Base-by-base conservation (phyloP, 768 basidiomycete species). In the Amanita pseudoporphyria region DNA sequence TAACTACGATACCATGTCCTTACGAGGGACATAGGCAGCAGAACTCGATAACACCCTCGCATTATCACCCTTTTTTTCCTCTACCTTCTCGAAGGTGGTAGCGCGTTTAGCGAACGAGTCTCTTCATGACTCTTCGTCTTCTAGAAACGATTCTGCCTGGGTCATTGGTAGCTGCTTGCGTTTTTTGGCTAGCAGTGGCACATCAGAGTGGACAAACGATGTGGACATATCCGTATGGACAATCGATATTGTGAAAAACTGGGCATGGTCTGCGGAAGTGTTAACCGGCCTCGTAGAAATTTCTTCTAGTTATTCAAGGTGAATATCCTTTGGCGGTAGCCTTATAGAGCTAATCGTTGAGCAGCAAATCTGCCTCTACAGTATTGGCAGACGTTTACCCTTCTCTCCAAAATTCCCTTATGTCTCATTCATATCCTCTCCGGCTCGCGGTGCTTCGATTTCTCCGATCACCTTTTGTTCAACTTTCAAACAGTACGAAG, bases 371-470 rank as follows among this genome's bases (percentile, higher is more conserved):
- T 24, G 40, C 49, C 39, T 43, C 40, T 13, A 33, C 14, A 35
- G 18, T 35, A 13, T 35, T 33, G 31, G 49, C 49, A 24, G 40
- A 50, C 26, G 19, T 50, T 5, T 87, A 86, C 54, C 61, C 71
- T 1, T 56, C 59, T 19, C 64, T 95, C 18, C 68, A 74, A 22
- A 57, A 64, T 0, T 69, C 79, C 16, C 62, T 96, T 1, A 66
- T 86, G 2, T 94, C 91, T 0, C 83, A 92, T 58, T 85, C 84
- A 6, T 78, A 78, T 2, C 50, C 67, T 1, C 67, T 87, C 5
- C 81, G 95, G 10, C 67, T 84, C 1, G 70, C 76, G 16, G 70
- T 80, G 0, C 72, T 96, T 6, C 74, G 77, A 19, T 66, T 93
- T 6, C 76, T 89, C 13, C 65, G 71, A 4, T 81, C 80, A 1